Evolutionary conservation across 805 yeast species (phyloP).

Genomic region (Jamesozyma lodderae): DNA sequence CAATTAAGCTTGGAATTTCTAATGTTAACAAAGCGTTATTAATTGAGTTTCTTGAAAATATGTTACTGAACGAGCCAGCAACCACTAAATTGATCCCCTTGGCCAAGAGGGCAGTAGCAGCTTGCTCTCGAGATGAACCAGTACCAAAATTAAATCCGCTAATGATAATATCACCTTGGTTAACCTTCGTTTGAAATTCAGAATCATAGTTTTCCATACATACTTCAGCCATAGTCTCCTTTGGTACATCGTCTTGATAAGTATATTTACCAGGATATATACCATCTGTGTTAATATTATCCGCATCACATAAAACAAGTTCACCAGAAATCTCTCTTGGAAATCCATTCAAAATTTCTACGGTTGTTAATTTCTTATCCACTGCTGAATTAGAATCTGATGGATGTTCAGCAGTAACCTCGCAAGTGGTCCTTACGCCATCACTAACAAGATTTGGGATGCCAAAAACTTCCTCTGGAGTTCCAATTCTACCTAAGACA

Average conservation of each 20-base stretch:
- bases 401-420: conserved; percentile 7
- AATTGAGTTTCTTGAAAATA: conserved; percentile 90
- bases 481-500: conserved; percentile 85
- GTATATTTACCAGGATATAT: conserved; percentile 98
- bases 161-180: conserved; percentile 81
- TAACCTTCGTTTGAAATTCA: conserved; percentile 73
- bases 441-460: conserved; percentile 39
- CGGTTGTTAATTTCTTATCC: conserved; percentile 22
- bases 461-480: conserved; percentile 79
- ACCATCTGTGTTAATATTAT: conserved; percentile 95
- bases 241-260: conserved; percentile 92
- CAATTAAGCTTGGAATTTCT: conserved; percentile 83
- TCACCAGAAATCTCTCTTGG: conserved; percentile 88
- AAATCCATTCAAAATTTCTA: conserved; percentile 83
- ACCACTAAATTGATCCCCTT: conserved; percentile 88
- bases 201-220: conserved; percentile 98
- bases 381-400: conserved; percentile 31
- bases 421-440: conserved; percentile 37
- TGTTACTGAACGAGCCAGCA: conserved; percentile 96
- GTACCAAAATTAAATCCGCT: conserved; percentile 97
- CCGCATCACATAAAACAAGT: conserved; percentile 89
- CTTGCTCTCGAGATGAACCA: conserved; percentile 98
- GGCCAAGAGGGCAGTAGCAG: conserved; percentile 96
- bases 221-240: conserved; percentile 95
- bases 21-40: conserved; percentile 91